A percentile compares a stretch with the other conserved stretches of the same genome.
Conservation (phyloP, 2,329 filamentous ascomycete species). For the Metarhizium anisopliae region DNA sequence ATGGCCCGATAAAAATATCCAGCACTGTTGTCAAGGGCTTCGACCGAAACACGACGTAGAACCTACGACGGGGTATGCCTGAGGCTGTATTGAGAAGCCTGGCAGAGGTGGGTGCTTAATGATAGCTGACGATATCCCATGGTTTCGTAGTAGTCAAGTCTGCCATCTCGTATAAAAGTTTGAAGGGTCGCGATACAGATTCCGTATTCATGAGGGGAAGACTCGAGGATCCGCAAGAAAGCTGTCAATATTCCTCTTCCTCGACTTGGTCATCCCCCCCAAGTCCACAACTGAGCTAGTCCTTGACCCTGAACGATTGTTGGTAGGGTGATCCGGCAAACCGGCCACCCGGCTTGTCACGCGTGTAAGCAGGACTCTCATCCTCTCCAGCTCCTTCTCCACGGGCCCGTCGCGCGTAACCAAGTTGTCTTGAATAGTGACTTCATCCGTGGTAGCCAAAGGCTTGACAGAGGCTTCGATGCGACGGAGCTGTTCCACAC, state of each 20-base stretch:
- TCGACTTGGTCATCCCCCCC: conserved; percentile 28
- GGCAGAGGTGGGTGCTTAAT: not conserved
- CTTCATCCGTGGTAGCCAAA: conserved; percentile 15
- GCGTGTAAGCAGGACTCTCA: conserved; percentile 52
- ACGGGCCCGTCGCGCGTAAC: conserved; percentile 56
- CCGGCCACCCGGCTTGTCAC: conserved; percentile 44
- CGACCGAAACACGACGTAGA: conserved; percentile 20
- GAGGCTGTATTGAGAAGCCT: conserved; percentile 12
- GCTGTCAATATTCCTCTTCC: conserved; percentile 32
- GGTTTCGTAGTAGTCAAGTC: not conserved
- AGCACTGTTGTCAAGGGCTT: conserved; percentile 14
- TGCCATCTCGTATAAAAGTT: not conserved
- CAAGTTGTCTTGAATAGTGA: conserved; percentile 53
- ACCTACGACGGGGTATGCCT: conserved; percentile 10
- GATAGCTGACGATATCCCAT: not conserved
- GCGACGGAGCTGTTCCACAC: conserved; percentile 36
- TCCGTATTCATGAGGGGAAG: conserved; percentile 10
- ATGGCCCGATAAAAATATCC: conserved; percentile 13
- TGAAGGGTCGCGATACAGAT: not conserved
- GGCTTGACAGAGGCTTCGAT: conserved; percentile 44
- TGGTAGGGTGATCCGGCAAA: conserved; percentile 18
- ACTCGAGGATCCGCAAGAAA: conserved; percentile 24
- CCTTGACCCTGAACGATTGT: not conserved
- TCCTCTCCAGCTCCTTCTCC: conserved; percentile 57
- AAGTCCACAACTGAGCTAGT: conserved; percentile 16